phyloP scores from a whole-genome alignment of 352 stramenopile genomes.

The Globisporangium polare region DNA sequence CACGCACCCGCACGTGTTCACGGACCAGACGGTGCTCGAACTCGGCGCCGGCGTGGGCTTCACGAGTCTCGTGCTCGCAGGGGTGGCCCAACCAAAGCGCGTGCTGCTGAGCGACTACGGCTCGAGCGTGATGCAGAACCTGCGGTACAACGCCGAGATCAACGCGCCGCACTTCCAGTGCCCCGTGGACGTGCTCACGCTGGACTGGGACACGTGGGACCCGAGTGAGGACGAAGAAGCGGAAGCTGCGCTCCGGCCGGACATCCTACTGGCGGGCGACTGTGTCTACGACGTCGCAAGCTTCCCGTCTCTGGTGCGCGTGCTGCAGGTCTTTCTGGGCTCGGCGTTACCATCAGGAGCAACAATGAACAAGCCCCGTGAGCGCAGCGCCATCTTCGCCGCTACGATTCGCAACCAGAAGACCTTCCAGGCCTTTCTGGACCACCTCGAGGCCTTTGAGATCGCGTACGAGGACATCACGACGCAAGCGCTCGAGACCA shows the following conservation, averaged over 20 bases:
- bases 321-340: slow-evolving; percentile 55
- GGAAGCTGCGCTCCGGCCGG: slow-evolving; percentile 20
- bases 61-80: slow-evolving; percentile 56
- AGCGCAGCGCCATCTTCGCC: slow-evolving; percentile 65
- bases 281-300: slow-evolving; percentile 68
- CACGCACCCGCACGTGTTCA: slow-evolving; percentile 47
- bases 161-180: slow-evolving; percentile 47
- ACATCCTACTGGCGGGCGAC: slow-evolving; percentile 70
- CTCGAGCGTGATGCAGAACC: slow-evolving; percentile 77
- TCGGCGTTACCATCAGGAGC: neutral
- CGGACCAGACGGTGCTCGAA: slow-evolving; percentile 51
- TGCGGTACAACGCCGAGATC: slow-evolving; percentile 79
- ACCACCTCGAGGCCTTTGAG: slow-evolving; percentile 39
- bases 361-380: neutral
- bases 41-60: slow-evolving; percentile 74
- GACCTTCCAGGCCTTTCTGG: slow-evolving; percentile 74
- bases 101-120: slow-evolving; percentile 77
- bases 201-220: slow-evolving; percentile 76
- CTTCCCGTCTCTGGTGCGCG: slow-evolving; percentile 57
- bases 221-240: slow-evolving; percentile 21
- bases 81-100: slow-evolving; percentile 24
- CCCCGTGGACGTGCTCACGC: slow-evolving; percentile 43
- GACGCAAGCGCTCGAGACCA: slow-evolving; percentile 26
- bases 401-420: slow-evolving; percentile 70
- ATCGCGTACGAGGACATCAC: slow-evolving; percentile 76